These are phyloP conservation scores for Hypoxylon fuscum DNA, from an alignment of 495 filamentous ascomycete species.

Conservation along the genomic window DNA sequence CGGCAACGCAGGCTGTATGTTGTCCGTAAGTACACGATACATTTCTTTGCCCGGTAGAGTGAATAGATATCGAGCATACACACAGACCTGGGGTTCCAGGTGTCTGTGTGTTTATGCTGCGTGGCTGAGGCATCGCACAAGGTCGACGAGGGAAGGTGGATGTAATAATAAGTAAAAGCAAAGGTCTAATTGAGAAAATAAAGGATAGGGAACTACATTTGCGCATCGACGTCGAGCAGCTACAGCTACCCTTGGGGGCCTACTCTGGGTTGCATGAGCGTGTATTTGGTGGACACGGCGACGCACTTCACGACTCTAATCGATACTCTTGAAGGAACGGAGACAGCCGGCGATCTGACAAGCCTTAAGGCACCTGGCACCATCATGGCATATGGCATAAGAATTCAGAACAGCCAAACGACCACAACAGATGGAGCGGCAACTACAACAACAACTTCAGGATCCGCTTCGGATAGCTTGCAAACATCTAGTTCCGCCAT, in stretches of 20 bases:
- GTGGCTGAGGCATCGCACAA: background rate
- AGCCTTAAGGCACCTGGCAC: constrained; percentile 23
- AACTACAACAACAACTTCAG: background rate
- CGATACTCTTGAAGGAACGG: constrained; percentile 16
- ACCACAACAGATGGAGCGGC: background rate
- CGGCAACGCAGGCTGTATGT: constrained; percentile 38
- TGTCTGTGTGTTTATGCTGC: background rate
- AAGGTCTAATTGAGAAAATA: constrained; percentile 11
- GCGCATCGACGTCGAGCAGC: constrained; percentile 26
- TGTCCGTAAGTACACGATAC: constrained; percentile 39
- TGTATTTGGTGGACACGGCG: constrained; percentile 22
- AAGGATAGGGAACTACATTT: constrained; percentile 28
- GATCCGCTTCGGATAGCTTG: background rate
- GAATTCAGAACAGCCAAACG: constrained; percentile 12
- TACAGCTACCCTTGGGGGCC: constrained; percentile 32
- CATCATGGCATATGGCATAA: constrained; percentile 32
- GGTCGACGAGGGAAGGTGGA: background rate
- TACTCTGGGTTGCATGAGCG: constrained; percentile 23
- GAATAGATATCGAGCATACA: background rate
- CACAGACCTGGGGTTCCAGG: too few relatives aligned
- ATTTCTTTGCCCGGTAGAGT: background rate
- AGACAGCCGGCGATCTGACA: constrained; percentile 10
- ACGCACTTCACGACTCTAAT: constrained; percentile 30
- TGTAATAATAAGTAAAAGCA: background rate
- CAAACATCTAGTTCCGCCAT: constrained; percentile 1